phyloP scores from a whole-genome alignment of 805 yeast genomes.

The Metschnikowia gelsemii region DNA sequence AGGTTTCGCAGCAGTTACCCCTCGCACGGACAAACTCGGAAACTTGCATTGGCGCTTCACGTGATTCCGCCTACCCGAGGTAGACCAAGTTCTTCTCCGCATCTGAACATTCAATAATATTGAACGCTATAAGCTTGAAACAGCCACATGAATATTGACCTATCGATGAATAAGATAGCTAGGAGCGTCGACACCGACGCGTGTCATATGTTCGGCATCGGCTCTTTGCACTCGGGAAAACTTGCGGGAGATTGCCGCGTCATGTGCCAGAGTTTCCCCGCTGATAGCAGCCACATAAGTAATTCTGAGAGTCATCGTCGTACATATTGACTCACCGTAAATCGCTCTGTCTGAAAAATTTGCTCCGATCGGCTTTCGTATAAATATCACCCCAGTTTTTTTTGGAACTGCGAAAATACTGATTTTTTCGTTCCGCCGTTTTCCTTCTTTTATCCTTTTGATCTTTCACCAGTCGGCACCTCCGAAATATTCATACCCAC shows the following conservation, averaged over 20 bases:
- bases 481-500: background rate
- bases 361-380: slow-evolving; percentile 13
- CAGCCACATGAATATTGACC: no score
- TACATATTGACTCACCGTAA: slow-evolving; percentile 16
- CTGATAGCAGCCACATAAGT: slow-evolving; percentile 5
- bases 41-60: slow-evolving; percentile 3
- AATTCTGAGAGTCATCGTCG: slow-evolving; percentile 13
- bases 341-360: slow-evolving; percentile 10
- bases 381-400: slow-evolving; percentile 2
- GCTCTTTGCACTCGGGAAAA: slow-evolving; percentile 2
- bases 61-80: slow-evolving; percentile 10
- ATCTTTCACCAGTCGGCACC: background rate
- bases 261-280: slow-evolving; percentile 13
- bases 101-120: no score
- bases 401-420: background rate
- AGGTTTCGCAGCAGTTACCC: background rate
- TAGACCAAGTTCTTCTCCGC: background rate
- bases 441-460: background rate
- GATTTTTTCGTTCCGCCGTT: background rate
- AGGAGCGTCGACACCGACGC: no score
- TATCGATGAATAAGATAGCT: no score
- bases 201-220: no score
- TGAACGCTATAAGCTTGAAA: no score
- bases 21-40: slow-evolving; percentile 11
- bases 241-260: background rate